Conservation (phyloP, 306 rosid species). For the Argentina anserina region DNA sequence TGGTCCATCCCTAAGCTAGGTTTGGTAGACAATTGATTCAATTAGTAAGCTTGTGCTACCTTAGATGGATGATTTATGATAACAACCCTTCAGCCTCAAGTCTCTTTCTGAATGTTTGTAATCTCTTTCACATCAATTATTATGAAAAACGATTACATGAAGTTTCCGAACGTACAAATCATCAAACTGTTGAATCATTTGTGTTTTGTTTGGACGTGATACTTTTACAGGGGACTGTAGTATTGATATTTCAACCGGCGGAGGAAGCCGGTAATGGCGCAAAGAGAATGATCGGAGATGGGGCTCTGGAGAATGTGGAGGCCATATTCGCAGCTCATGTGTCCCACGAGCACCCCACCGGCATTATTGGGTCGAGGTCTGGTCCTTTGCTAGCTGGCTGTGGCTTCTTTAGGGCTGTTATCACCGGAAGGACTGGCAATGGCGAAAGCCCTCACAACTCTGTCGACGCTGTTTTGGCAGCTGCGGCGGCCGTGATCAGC, state of each 20-base stretch:
- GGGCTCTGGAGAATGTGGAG: conserved; percentile 77
- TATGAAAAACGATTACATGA: background rate
- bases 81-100: background rate
- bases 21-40: background rate
- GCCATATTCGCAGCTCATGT: conserved; percentile 93
- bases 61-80: background rate
- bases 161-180: background rate
- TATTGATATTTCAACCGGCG: conserved; percentile 91
- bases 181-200: background rate
- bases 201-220: background rate
- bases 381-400: conserved; percentile 94
- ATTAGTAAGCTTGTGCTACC: background rate
- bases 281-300: conserved; percentile 84
- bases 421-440: conserved; percentile 45
- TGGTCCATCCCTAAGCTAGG: background rate
- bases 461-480: conserved; percentile 74
- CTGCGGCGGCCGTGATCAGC: conserved; percentile 83
- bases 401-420: conserved; percentile 83
- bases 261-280: conserved; percentile 99
- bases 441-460: conserved; percentile 51
- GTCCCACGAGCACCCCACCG: conserved; percentile 81
- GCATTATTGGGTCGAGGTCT: conserved; percentile 72
- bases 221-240: conserved; percentile 66
- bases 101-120: background rate
- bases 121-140: background rate